These are phyloP conservation scores for Mycena filopes DNA, from an alignment of 768 basidiomycete species.

Conservation along the genomic window DNA sequence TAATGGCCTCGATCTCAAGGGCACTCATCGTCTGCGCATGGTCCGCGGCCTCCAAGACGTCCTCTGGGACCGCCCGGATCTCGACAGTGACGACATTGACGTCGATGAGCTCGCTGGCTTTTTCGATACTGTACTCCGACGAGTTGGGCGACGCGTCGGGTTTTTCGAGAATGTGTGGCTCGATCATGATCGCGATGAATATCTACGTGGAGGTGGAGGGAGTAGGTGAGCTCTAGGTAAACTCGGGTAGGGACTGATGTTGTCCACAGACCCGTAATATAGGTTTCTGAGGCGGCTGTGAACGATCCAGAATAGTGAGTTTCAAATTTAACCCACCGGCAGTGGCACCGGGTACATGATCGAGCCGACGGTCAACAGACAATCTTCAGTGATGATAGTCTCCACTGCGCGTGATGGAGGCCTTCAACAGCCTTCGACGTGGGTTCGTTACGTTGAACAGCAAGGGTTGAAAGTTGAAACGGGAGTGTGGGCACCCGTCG, in stretches of 20 bases:
- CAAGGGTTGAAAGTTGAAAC: too few relatives aligned
- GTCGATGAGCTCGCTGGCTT: neutral
- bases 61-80: slow-evolving; percentile 15
- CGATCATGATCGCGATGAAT: neutral
- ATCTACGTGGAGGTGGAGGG: neutral
- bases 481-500: too few relatives aligned
- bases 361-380: too few relatives aligned
- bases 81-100: slow-evolving; percentile 10
- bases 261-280: neutral
- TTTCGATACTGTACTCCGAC: slow-evolving; percentile 1
- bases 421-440: too few relatives aligned
- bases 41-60: slow-evolving; percentile 19
- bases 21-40: slow-evolving; percentile 26
- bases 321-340: too few relatives aligned
- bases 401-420: too few relatives aligned
- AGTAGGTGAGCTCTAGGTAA: too few relatives aligned
- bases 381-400: too few relatives aligned
- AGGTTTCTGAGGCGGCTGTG: neutral
- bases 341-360: too few relatives aligned
- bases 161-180: neutral
- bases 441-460: too few relatives aligned
- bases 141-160: too few relatives aligned
- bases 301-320: too few relatives aligned
- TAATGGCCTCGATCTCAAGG: slow-evolving; percentile 26
- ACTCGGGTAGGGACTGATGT: neutral